Evolutionary conservation across 352 stramenopile genomes (phyloP), one percentile per base, ranked within the genome.

Genomic region (Albugo candida): DNA sequence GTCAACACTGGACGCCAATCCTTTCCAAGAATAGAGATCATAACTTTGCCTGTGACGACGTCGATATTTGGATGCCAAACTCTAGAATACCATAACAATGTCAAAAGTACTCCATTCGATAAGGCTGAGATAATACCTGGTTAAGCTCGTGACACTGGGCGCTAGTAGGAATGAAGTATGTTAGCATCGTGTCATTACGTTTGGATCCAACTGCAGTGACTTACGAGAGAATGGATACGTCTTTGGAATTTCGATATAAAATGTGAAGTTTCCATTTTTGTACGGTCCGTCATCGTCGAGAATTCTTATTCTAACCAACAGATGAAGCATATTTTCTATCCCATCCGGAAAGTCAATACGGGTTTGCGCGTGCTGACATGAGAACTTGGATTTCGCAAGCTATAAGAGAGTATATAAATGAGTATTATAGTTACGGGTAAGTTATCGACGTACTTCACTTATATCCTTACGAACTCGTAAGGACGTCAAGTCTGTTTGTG

Each of bases 41-140:
- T 91, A 39, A 91, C 78, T 17, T 67, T 76, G 12, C 78, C 78
- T 2, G 69, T 83, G 5, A 66, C 40, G 2, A 74, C 52, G 52
- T 91, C 78, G 17, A 91, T 69, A 49, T 87, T 91, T 0, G 78
- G 78, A 65, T 91, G 78, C 78, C 78, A 91, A 17, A 83, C 69
- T 58, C 78, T 85, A 49, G 11, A 20, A 13, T 52, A 31, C 41
- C 13, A 46, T 8, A 45, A 51, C n/a, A 53, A 55, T 27, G n/a
- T 13, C 52, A 35, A 48, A 8, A 43, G 3, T 31, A 31, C 8
- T 31, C 31, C 24, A 31, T 8, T 31, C 24, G 24, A 31, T 8
- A 3, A 31, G 24, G 8, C 3, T 10, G 24, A 31, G 24, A 13
- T 12, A 53, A 44, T 42, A 88, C 76, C 67, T 77, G 16, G 76